Percentiles rank a stretch among this genome's conserved stretches.
Conservation (phyloP, 78 protist genomes). For the Neovahlkampfia damariscottae region DNA sequence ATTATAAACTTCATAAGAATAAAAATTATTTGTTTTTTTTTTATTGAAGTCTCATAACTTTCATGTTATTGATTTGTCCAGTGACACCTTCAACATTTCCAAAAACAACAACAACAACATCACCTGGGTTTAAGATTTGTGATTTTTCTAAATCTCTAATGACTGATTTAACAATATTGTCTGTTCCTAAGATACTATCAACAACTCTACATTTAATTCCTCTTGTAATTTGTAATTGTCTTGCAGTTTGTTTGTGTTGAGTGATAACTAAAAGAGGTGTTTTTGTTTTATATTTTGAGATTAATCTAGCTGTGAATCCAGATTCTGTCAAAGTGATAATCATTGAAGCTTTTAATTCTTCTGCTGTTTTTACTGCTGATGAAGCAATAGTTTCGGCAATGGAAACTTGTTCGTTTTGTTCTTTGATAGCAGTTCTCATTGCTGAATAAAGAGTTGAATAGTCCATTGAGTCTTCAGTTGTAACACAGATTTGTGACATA, state of each 20-base stretch:
- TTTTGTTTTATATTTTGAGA: constrained; percentile 20
- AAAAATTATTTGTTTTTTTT: no score
- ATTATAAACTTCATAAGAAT: no score
- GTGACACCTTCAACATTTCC: constrained; percentile 7
- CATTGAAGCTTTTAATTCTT: neutral
- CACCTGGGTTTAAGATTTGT: neutral
- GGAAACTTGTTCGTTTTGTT: neutral
- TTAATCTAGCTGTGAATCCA: constrained; percentile 20
- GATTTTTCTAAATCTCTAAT: neutral
- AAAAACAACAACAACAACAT: constrained; percentile 1
- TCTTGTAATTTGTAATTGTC: constrained; percentile 13
- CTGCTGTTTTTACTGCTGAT: constrained; percentile 19
- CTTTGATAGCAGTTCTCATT: neutral
- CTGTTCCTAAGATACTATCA: neutral
- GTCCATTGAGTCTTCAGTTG: constrained; percentile 12
- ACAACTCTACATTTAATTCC: neutral
- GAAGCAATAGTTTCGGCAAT: constrained; percentile 15
- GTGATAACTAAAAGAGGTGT: constrained; percentile 24
- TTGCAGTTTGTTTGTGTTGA: neutral
- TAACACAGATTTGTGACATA: constrained; percentile 35
- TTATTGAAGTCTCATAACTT: no score
- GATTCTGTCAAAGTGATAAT: constrained; percentile 19
- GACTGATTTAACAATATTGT: neutral
- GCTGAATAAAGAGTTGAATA: neutral
- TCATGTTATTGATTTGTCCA: constrained; percentile 5